phyloP scores from a whole-genome alignment of 179 eudicot species.

The Nepenthes alata region DNA sequence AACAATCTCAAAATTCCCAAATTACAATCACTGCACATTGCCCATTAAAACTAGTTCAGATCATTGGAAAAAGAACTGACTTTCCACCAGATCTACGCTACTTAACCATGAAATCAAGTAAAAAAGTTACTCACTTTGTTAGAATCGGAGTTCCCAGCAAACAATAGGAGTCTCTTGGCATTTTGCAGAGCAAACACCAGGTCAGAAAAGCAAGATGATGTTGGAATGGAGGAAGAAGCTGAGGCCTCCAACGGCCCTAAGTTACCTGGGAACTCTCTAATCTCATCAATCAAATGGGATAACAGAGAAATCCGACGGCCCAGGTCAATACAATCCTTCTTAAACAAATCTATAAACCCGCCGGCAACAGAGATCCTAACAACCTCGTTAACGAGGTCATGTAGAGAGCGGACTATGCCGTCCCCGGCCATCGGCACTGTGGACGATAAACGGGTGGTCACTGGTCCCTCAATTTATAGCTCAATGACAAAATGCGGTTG shows the following conservation, averaged over 20 bases:
- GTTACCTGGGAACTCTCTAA: conserved; percentile 10
- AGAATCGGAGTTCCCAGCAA: conserved; percentile 27
- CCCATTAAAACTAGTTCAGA: neutral
- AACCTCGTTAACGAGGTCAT: conserved; percentile 18
- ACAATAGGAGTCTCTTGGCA: conserved; percentile 25
- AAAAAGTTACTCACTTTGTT: conserved; percentile 16
- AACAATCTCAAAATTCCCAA: neutral
- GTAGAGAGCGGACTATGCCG: conserved; percentile 12
- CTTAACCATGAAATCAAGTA: neutral
- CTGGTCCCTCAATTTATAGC: no score
- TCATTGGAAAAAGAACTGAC: neutral
- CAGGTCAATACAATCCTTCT: conserved; percentile 38
- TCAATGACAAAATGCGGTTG: neutral
- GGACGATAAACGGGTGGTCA: neutral
- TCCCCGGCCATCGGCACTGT: neutral
- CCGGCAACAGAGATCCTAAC: conserved; percentile 11
- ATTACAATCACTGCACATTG: neutral
- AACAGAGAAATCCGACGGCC: conserved; percentile 32
- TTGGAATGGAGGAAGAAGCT: conserved; percentile 6
- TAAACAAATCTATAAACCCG: conserved; percentile 17
- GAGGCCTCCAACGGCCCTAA: conserved; percentile 1
- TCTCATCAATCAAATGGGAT: conserved; percentile 31
- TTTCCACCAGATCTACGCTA: neutral
- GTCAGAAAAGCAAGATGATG: conserved; percentile 18
- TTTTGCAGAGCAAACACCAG: conserved; percentile 26